Base-by-base conservation (phyloP, 2,329 filamentous ascomycete species). In the Byssothecium circinans region DNA sequence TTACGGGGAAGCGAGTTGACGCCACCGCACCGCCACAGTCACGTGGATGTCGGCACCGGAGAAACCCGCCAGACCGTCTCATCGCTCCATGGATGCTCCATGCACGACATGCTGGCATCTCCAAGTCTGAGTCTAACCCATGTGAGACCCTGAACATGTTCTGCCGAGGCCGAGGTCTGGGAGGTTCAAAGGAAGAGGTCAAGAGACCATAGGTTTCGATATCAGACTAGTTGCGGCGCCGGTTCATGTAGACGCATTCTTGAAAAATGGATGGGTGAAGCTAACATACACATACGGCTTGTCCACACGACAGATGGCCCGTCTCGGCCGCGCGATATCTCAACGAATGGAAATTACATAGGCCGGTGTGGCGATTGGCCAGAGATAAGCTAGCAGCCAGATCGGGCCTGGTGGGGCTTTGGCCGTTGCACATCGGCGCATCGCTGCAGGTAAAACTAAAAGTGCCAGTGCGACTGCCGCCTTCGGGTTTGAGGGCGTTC, bases 341-440 rank as follows among this genome's bases (percentile, higher is more conserved):
- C 50, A 36, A 50, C 36, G 46, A 49, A 57, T 53, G 23, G 35
- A 38, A 56, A 60, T 57, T 48, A 52, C 42, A 6, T 41, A 47
- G 34, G 18, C 11, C 4, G n/a, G 32, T 22, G 20, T 2, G 22
- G 43, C 47, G 43, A 65, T 64, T 65, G 64, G 64, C 38, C 47
- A 57, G 52, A 58, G 63, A 66, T 64, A 67, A 63, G 45, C 23
- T 11, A 27, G 39, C 50, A 18, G 38, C 36, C 43, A 8, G 10
- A 47, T 43, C 18, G 22, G 36, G 48, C 11, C 25, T 25, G 35
- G 43, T 36, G 37, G 47, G 23, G 19, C 27, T 20, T 30, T 23
- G 32, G 23, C 45, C 45, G 45, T 43, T 48, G 38, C 44, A 25
- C 33, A 22, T 19, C 19, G 18, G 22, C 17, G 19, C 40, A 22